Percentiles rank a stretch among this genome's conserved stretches.
Evolutionary conservation across 1,139 yeast species (phyloP).

Genomic region (Kodamaea alishanica): DNA sequence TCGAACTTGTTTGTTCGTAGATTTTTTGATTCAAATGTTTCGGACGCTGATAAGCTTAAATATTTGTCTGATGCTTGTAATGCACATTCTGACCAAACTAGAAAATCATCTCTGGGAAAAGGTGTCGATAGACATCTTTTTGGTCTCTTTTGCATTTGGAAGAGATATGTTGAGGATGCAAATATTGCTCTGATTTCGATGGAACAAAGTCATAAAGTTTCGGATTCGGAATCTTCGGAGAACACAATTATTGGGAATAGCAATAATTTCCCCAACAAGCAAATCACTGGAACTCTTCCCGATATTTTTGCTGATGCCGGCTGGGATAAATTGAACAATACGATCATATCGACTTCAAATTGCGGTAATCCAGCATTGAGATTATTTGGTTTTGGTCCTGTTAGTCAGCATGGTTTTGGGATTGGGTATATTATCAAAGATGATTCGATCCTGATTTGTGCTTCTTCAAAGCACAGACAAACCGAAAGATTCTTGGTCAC

Average conservation of each 20-base stretch:
- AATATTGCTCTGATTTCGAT: neutral
- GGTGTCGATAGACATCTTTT: constrained; percentile 91
- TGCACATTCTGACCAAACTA: constrained; percentile 66
- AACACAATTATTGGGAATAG: constrained; percentile 17
- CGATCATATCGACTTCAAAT: constrained; percentile 39
- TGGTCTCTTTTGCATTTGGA: constrained; percentile 88
- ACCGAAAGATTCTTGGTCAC: constrained; percentile 79
- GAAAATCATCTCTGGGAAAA: constrained; percentile 65
- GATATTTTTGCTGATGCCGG: constrained; percentile 74
- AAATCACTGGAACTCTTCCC: constrained; percentile 27
- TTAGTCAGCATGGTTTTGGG: constrained; percentile 86
- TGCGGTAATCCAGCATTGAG: constrained; percentile 84
- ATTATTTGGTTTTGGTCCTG: constrained; percentile 91
- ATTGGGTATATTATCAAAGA: constrained; percentile 86
- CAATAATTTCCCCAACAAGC: constrained; percentile 14
- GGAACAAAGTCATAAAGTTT: constrained; percentile 11
- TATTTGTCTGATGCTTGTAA: constrained; percentile 65
- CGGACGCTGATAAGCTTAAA: constrained; percentile 58
- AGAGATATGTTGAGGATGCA: constrained; percentile 51
- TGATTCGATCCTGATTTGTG: constrained; percentile 80
- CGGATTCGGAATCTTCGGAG: constrained; percentile 12
- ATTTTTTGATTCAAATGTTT: constrained; percentile 66
- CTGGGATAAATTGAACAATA: constrained; percentile 56
- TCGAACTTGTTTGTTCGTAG: constrained; percentile 81
- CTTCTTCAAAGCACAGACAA: constrained; percentile 87